phyloP scores from a whole-genome alignment of 768 basidiomycete genomes.

The Mycena galericulata region DNA sequence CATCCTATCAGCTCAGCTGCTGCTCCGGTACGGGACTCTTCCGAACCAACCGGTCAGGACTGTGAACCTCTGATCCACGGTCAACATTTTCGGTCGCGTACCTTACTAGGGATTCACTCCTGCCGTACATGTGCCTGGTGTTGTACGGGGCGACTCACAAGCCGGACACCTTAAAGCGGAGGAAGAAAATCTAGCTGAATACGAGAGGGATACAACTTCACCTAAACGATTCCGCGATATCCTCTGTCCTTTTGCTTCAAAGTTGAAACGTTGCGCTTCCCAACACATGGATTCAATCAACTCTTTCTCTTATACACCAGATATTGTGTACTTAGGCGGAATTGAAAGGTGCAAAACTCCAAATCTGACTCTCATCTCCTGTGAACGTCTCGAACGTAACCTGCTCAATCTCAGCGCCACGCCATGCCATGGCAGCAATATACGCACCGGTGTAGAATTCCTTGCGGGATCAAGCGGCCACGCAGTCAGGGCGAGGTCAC shows the following conservation, averaged over 20 bases:
- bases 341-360: neutral
- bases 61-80: too few relatives aligned
- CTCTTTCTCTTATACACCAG: neutral
- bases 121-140: too few relatives aligned
- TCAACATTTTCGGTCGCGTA: too few relatives aligned
- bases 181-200: too few relatives aligned
- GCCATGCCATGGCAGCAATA: constrained; percentile 3
- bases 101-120: too few relatives aligned
- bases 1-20: too few relatives aligned
- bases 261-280: neutral
- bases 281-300: neutral
- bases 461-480: constrained; percentile 8
- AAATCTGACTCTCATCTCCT: constrained; percentile 5
- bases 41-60: too few relatives aligned
- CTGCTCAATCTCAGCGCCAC: constrained; percentile 1
- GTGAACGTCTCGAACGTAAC: constrained; percentile 9
- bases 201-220: neutral
- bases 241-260: neutral
- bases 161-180: too few relatives aligned
- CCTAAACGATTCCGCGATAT: neutral
- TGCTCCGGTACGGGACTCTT: too few relatives aligned
- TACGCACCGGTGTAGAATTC: constrained; percentile 9
- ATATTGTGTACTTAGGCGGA: neutral
- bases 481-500: constrained; percentile 10
- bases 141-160: too few relatives aligned